Base-by-base conservation (phyloP, 2,329 filamentous ascomycete species). In the Clonostachys chloroleuca region DNA sequence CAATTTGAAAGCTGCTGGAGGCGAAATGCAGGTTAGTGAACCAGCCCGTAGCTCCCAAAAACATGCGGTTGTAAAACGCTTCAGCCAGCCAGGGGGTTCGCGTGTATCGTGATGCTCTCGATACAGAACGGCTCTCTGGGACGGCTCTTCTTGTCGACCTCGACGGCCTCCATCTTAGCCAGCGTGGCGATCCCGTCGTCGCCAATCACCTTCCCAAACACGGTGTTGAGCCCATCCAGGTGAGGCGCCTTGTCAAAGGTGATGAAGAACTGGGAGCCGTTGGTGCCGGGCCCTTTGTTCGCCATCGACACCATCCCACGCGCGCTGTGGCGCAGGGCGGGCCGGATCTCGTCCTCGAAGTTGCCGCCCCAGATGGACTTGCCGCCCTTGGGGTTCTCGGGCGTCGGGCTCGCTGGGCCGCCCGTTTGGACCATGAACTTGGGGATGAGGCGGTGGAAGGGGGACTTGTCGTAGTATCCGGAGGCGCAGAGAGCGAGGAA, bases 401-500 rank as follows among this genome's bases (percentile, higher is more conserved):
- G 73, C 1, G 73, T 72, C 10, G 63, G 77, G 34, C 71, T 62
- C 18, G 78, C 77, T 2, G 83, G 83, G 2, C 74, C 85, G 56
- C 89, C 89, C 16, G 85, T 83, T 66, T 94, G 89, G 18, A 83
- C 73, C 80, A 95, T 94, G 75, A 95, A 95, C 51, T 74, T 74
- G 10, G 88, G 85, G 49, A 94, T 92, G 52, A 89, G 74, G 45
- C 89, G 84, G 74, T 94, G 89, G 67, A 94, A 87, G 51, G 85
- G 84, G 20, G 86, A 89, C 59, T 68, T 67, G 62, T 88, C 74
- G 72, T 91, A 94, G 73, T 87, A 90, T 59, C 75, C 76, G 10
- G 87, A 90, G 44, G 87, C 89, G 73, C 87, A 91, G 52, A 94
- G 84, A 46, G 89, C 89, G 55, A 95, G 83, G 69, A 95, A 95